Evolutionary conservation across 371 early-diverging fungal species (phyloP).

Genomic region (Entomophthora muscae): DNA sequence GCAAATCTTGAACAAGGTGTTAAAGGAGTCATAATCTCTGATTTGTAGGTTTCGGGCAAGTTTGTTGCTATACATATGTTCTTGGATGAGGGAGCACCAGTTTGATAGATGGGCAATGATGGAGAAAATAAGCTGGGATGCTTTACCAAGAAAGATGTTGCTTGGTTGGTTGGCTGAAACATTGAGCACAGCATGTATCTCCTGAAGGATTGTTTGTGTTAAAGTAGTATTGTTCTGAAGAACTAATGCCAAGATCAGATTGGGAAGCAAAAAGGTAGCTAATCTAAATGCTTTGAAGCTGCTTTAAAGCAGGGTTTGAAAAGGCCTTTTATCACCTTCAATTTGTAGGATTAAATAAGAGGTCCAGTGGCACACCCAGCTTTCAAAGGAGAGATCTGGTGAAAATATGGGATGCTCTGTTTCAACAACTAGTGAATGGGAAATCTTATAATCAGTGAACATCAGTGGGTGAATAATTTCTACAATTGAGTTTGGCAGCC

Average conservation of each 20-base stretch:
- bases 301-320: neutral
- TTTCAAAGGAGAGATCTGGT: neutral
- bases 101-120: neutral
- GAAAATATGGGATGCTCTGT: neutral
- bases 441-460: neutral
- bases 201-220: neutral
- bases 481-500: neutral
- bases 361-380: neutral
- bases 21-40: neutral
- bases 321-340: neutral
- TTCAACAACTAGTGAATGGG: neutral
- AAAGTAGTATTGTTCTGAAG: neutral
- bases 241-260: neutral
- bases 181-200: neutral
- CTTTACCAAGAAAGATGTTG: neutral
- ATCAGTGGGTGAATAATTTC: neutral
- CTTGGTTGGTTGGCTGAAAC: neutral
- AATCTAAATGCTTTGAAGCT: neutral
- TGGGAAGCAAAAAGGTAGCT: neutral
- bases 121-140: neutral
- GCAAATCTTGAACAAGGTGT: neutral
- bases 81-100: neutral
- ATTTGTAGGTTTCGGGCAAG: neutral
- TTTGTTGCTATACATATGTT: neutral
- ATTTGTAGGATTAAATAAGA: neutral